Percentiles rank a stretch among this genome's conserved stretches.
Conservation (phyloP, 768 basidiomycete species). For the Piloderma croceum region DNA sequence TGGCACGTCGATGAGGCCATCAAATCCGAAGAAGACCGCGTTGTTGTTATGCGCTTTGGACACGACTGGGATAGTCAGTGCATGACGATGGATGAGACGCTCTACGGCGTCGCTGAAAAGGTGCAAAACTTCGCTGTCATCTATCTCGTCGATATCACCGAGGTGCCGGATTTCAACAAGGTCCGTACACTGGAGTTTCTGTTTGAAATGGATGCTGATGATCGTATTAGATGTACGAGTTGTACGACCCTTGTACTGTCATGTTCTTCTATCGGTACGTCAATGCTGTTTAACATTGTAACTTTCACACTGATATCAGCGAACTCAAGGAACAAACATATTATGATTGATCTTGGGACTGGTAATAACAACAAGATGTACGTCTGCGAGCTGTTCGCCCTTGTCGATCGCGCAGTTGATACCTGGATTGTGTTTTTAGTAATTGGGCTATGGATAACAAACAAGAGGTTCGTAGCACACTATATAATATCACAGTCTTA, state of each 20-base stretch:
- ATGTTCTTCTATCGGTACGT: constrained; percentile 97
- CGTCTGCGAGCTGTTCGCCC: constrained; percentile 25
- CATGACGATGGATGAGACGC: constrained; percentile 99
- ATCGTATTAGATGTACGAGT: constrained; percentile 85
- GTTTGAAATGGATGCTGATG: constrained; percentile 1
- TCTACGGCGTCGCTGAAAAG: constrained; percentile 87
- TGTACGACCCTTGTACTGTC: constrained; percentile 95
- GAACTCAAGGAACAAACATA: constrained; percentile 82
- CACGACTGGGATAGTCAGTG: constrained; percentile 92
- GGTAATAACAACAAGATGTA: constrained; percentile 99
- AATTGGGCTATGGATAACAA: constrained; percentile 99
- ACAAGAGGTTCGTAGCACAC: constrained; percentile 68
- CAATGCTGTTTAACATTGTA: neutral
- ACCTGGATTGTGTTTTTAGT: constrained; percentile 45
- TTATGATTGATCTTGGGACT: constrained; percentile 99
- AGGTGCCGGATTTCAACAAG: constrained; percentile 99
- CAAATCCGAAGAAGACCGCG: constrained; percentile 93
- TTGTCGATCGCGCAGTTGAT: neutral
- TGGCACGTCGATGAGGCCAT: constrained; percentile 99
- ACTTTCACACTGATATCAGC: constrained; percentile 2
- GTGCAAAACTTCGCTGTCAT: constrained; percentile 99
- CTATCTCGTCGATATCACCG: constrained; percentile 90
- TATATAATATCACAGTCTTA: neutral
- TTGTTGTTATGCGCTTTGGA: constrained; percentile 92
- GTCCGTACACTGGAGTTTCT: constrained; percentile 33